Evolutionary conservation across 129 eudicot species (phyloP), one percentile per base, ranked within the genome.

Genomic region (Pseudognaphalium luteoalbum): DNA sequence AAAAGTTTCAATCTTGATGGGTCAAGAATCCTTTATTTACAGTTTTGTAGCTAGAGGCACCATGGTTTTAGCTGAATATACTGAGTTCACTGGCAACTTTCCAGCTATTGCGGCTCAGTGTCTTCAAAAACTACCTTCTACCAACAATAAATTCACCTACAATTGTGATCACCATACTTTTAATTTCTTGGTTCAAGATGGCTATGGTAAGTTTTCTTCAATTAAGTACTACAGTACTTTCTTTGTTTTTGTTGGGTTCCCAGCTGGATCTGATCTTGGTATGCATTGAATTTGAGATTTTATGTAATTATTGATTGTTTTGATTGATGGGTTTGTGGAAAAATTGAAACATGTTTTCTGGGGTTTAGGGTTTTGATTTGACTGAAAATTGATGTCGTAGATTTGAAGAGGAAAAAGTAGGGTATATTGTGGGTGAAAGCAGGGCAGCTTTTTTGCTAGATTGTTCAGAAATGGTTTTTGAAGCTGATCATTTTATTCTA

Each of bases 61-160:
- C 12, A 78, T 91, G 92, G 87, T 92, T 2, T 66, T 92, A 9
- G 90, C 96, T 21, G 97, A 92, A 90, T 87, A 83, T 88, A 92
- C 97, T 50, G 92, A 89, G 87, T 87, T 88, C 81, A 87, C 96
- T 52, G 95, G 97, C 70, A 92, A 92, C 81, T 92, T 92, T 34
- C 92, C 97, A 15, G 96, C 96, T 15, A 89, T 92, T 21, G 97
- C 97, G 6, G 78, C 97, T 76, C 97, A 89, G 89, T 92, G 97
- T 35, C 90, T 92, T 44, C 90, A 92, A 70, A 89, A 81, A 50
- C 66, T 92, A 1, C 92, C 97, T 16, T 87, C 97, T 16, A 62
- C 91, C 6, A 89, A 89, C 77, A 83, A 71, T 78, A 91, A 85
- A 65, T 88, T 90, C 32, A 90, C 92, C 41, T 86, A 88, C 83